These are phyloP conservation scores for Citrullus mucosospermus DNA, from an alignment of 306 rosid genomes.

Conservation along the genomic window DNA sequence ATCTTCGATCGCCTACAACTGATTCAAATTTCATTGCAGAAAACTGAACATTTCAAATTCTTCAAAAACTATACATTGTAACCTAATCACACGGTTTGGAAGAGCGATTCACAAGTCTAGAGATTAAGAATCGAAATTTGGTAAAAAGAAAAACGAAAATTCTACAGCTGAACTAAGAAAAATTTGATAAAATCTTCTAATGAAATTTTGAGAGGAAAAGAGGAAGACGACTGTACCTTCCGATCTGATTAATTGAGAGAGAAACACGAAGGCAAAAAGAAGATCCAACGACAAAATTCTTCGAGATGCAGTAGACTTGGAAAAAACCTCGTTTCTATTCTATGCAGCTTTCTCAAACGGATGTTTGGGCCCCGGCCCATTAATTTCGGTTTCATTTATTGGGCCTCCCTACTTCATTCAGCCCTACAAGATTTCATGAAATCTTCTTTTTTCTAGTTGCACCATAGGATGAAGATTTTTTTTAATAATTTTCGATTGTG, in stretches of 20 bases:
- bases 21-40: neutral
- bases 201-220: neutral
- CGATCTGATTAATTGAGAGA: neutral
- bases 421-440: neutral
- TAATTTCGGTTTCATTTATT: neutral
- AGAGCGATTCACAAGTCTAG: neutral
- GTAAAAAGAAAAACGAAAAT: neutral
- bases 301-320: neutral
- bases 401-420: neutral
- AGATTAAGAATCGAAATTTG: neutral
- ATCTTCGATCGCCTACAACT: neutral
- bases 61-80: neutral
- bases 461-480: no score
- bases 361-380: neutral
- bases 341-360: neutral
- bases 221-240: neutral
- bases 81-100: neutral
- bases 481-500: no score
- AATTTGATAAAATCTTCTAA: neutral
- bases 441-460: no score
- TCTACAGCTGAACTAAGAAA: neutral
- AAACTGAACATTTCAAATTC: neutral
- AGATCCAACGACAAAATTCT: constrained; percentile 3
- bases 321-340: neutral
- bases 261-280: neutral